Percentiles rank a stretch among this genome's conserved stretches.
phyloP scores from a whole-genome alignment of 352 stramenopile species.

The Globisporangium sylvaticum region DNA sequence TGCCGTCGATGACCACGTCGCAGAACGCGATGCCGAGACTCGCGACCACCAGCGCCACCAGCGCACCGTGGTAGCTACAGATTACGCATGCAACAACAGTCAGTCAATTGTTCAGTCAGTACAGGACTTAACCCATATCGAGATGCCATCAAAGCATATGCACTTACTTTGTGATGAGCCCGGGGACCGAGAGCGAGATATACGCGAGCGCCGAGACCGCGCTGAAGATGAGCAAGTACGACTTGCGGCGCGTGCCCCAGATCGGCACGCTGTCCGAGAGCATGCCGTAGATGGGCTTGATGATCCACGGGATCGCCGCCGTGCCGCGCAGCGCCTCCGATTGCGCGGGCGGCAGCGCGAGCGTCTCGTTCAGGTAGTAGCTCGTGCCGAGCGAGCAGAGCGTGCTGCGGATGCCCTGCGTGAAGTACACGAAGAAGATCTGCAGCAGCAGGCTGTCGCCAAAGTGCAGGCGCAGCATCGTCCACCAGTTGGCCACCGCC shows the following conservation, averaged over 20 bases:
- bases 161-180: slow-evolving; percentile 49
- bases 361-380: slow-evolving; percentile 77
- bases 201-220: slow-evolving; percentile 53
- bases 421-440: slow-evolving; percentile 86
- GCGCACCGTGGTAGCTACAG: slow-evolving; percentile 42
- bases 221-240: slow-evolving; percentile 75
- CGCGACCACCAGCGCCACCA: slow-evolving; percentile 62
- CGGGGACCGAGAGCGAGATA: slow-evolving; percentile 52
- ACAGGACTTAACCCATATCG: too few relatives aligned
- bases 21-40: slow-evolving; percentile 78
- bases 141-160: too few relatives aligned
- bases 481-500: slow-evolving; percentile 51
- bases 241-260: slow-evolving; percentile 72
- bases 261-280: slow-evolving; percentile 75
- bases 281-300: slow-evolving; percentile 79
- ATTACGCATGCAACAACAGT: too few relatives aligned
- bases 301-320: slow-evolving; percentile 74
- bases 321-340: slow-evolving; percentile 62
- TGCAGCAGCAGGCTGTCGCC: slow-evolving; percentile 64
- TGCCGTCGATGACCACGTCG: slow-evolving; percentile 78
- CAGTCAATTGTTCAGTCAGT: too few relatives aligned
- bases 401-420: slow-evolving; percentile 69
- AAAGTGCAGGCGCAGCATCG: slow-evolving; percentile 59
- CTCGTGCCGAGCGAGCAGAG: slow-evolving; percentile 73
- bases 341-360: slow-evolving; percentile 60